Evolutionary conservation across 139 green algal genomes (phyloP).

Genomic region (Chlamydomonas sp.): DNA sequence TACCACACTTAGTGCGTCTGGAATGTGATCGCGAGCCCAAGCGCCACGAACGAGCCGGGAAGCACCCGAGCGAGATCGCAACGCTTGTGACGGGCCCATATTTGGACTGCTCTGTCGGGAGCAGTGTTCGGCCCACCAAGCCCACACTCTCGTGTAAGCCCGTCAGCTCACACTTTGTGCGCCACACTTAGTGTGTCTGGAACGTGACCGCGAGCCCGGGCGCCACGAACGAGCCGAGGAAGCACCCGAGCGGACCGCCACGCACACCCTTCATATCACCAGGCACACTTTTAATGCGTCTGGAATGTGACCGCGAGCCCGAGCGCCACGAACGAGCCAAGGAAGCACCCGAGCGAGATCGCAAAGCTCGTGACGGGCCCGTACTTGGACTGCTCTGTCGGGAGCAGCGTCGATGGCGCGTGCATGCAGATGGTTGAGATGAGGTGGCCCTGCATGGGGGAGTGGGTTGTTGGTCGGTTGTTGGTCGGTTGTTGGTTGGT

Average conservation of each 20-base stretch:
- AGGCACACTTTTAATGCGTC: no score
- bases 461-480: no score
- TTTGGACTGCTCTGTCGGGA: conserved; percentile 24
- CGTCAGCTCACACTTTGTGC: no score
- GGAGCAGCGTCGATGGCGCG: conserved; percentile 33
- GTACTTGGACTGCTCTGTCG: conserved; percentile 28
- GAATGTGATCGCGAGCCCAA: conserved; percentile 25
- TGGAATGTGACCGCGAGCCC: conserved; percentile 28
- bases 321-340: conserved; percentile 32
- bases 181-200: no score
- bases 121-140: conserved; percentile 36
- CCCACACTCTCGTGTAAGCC: no score
- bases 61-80: conserved; percentile 33
- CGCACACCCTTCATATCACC: no score
- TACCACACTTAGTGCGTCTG: no score
- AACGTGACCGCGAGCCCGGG: conserved; percentile 25
- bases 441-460: conserved; percentile 29
- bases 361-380: conserved; percentile 38
- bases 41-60: conserved; percentile 31
- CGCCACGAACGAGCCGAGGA: conserved; percentile 32
- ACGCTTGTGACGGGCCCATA: conserved; percentile 39
- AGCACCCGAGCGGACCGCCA: no score
- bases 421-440: conserved; percentile 46
- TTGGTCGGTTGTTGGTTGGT: no score
- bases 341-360: conserved; percentile 32